Evolutionary conservation across 2,329 filamentous ascomycete species (phyloP), one percentile per base, ranked within the genome.

Genomic region (Pseudogymnoascus sp.): DNA sequence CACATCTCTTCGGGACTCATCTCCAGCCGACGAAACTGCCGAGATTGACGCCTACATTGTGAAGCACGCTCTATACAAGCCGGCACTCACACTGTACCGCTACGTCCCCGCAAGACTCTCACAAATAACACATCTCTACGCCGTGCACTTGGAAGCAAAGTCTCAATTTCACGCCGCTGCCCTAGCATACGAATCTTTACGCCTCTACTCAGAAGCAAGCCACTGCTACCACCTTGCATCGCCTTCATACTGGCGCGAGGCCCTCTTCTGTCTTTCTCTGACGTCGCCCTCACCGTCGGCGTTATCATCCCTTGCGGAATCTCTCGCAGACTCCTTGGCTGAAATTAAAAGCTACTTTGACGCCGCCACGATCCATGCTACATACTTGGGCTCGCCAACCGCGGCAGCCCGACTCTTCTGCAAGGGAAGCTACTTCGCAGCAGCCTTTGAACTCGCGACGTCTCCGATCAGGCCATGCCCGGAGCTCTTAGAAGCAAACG

Each of bases 91-190:
- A 6, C 79, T 96, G 16, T 96, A 94, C 76, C 90, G 91, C 61
- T 97, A 97, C 73, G 88, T 96, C 64, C 76, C 81, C 12, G 76
- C 81, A 12, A 86, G 85, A 10, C 82, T 91, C 33, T 80, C 80
- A 11, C 79, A 82, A 16, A 83, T 97, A 52, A 95, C 90, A 59
- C 79, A 83, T 35, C 80, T 94, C 37, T 96, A 96, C 71, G 94
- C 92, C 59, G 81, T 85, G 64, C 82, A 91, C 68, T 86, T 99
- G 23, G 86, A 88, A 71, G 82, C 83, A 1, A 84, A 82, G 60
- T 96, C 91, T 21, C 82, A 86, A 26, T 90, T 90, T 77, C 88
- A 89, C 68, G 91, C 97, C 73, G 93, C 94, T 16, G 94, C 91
- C 6, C 83, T 97, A 68, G 89, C 92, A 3, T 96, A 95, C 74